phyloP scores from a whole-genome alignment of 129 eudicot genomes.

The Lactuca saligna region DNA sequence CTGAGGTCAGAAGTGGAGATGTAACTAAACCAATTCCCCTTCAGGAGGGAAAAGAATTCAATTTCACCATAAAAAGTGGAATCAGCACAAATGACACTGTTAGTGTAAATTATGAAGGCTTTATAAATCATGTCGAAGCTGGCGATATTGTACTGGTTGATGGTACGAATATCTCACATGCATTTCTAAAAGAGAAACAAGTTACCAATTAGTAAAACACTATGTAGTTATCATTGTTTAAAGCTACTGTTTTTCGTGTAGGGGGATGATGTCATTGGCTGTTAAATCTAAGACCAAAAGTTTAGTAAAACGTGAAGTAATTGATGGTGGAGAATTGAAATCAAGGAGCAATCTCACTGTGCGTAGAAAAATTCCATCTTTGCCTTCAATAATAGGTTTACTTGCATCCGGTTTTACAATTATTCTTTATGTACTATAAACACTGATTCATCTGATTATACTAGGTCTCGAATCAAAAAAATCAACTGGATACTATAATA shows the following conservation, averaged over 20 bases:
- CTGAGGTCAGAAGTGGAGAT: conserved; percentile 99
- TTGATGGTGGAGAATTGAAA: conserved; percentile 95
- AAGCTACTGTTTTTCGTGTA: conserved; percentile 13
- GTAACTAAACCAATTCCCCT: conserved; percentile 82
- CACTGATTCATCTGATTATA: too few species aligned
- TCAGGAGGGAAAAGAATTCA: conserved; percentile 89
- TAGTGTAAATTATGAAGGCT: conserved; percentile 95
- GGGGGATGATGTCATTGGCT: conserved; percentile 98
- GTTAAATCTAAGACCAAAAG: conserved; percentile 82
- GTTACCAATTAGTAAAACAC: too few species aligned
- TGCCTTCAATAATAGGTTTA: conserved; percentile 94
- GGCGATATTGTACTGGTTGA: conserved; percentile 91
- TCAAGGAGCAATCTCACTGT: conserved; percentile 92
- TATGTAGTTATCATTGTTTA: too few species aligned
- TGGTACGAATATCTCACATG: conserved; percentile 45
- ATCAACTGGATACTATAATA: too few species aligned
- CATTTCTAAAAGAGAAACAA: too few species aligned
- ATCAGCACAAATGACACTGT: conserved; percentile 84
- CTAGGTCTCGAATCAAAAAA: too few species aligned
- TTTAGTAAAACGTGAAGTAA: conserved; percentile 71
- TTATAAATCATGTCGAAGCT: conserved; percentile 80
- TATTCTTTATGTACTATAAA: too few species aligned
- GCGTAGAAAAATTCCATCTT: conserved; percentile 93
- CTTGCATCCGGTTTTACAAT: background rate
- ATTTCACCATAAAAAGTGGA: conserved; percentile 85